These are phyloP conservation scores for Halenospora varia DNA, from an alignment of 495 filamentous ascomycete species.

Conservation along the genomic window DNA sequence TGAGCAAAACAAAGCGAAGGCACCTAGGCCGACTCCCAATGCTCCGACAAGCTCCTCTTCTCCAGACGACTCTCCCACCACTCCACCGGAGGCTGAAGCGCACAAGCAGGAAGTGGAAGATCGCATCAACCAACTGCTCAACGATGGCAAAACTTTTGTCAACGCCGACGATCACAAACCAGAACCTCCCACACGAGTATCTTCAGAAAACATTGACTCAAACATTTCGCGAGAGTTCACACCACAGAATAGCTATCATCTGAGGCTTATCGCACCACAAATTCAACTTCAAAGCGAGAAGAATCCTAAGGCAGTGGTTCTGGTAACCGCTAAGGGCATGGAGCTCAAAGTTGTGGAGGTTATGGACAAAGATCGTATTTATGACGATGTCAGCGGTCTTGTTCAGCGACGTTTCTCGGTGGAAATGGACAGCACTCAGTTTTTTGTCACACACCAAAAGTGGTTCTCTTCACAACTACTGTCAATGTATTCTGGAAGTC, in stretches of 20 bases:
- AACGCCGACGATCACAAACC: conserved; percentile 59
- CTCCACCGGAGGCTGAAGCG: conserved; percentile 43
- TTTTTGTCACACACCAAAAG: conserved; percentile 93
- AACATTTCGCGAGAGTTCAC: conserved; percentile 86
- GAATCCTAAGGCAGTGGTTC: conserved; percentile 84
- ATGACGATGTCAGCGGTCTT: conserved; percentile 87
- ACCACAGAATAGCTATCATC: conserved; percentile 89
- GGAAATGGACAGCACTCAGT: conserved; percentile 93
- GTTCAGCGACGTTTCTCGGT: conserved; percentile 92
- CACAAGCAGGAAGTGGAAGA: conserved; percentile 68
- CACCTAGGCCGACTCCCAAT: conserved; percentile 34
- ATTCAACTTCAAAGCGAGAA: conserved; percentile 98
- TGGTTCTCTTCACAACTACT: conserved; percentile 74
- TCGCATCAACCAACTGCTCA: conserved; percentile 81
- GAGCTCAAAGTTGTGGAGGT: conserved; percentile 94
- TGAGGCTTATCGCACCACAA: conserved; percentile 93
- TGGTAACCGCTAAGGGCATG: conserved; percentile 96
- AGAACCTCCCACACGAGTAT: conserved; percentile 35
- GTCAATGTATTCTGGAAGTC: conserved; percentile 90
- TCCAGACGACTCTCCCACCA: conserved; percentile 29
- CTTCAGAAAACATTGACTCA: conserved; percentile 56
- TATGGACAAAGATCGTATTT: conserved; percentile 91
- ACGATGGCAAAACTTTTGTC: conserved; percentile 80
- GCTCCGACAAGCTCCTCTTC: conserved; percentile 25
- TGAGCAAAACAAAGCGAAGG: conserved; percentile 72